Conservation (phyloP, 805 yeast species). For the Lachancea sp. region DNA sequence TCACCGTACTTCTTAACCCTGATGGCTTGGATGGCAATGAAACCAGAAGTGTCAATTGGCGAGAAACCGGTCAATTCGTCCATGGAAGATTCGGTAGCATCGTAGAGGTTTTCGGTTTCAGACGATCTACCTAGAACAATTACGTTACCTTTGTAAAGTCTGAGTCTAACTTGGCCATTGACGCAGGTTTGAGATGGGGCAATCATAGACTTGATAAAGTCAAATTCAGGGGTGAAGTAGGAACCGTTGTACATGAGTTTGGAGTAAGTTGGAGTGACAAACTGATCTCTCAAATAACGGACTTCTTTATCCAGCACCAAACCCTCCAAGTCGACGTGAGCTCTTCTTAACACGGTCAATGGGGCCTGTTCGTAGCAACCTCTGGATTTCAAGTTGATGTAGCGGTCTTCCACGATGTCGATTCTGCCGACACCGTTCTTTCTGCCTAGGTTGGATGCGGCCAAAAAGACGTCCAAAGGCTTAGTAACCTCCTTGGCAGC, state of each 20-base stretch:
- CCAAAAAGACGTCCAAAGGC: slow-evolving; percentile 85
- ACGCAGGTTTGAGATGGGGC: slow-evolving; percentile 91
- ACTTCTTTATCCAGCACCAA: slow-evolving; percentile 96
- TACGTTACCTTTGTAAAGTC: slow-evolving; percentile 86
- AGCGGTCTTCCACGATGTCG: slow-evolving; percentile 98
- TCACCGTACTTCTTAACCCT: slow-evolving; percentile 98
- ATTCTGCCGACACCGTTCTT: slow-evolving; percentile 99
- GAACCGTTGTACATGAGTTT: slow-evolving; percentile 92
- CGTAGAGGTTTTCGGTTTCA: slow-evolving; percentile 91
- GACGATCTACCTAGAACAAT: slow-evolving; percentile 89
- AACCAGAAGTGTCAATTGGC: slow-evolving; percentile 95
- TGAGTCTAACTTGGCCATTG: slow-evolving; percentile 92
- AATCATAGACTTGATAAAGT: slow-evolving; percentile 88
- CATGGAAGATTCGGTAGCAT: slow-evolving; percentile 98
- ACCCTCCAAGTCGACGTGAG: slow-evolving; percentile 96
- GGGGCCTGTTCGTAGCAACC: slow-evolving; percentile 99
- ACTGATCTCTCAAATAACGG: slow-evolving; percentile 91
- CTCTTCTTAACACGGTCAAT: slow-evolving; percentile 83
- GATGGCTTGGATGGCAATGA: slow-evolving; percentile 96
- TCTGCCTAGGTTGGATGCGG: slow-evolving; percentile 93
- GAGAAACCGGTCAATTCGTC: slow-evolving; percentile 97
- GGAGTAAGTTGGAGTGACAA: slow-evolving; percentile 89
- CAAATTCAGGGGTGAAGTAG: slow-evolving; percentile 98
- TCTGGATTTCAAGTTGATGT: slow-evolving; percentile 97
- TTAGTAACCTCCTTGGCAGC: slow-evolving; percentile 60